phyloP scores from a whole-genome alignment of 768 basidiomycete genomes.

The Rhodosporidiobolus odoratus region DNA sequence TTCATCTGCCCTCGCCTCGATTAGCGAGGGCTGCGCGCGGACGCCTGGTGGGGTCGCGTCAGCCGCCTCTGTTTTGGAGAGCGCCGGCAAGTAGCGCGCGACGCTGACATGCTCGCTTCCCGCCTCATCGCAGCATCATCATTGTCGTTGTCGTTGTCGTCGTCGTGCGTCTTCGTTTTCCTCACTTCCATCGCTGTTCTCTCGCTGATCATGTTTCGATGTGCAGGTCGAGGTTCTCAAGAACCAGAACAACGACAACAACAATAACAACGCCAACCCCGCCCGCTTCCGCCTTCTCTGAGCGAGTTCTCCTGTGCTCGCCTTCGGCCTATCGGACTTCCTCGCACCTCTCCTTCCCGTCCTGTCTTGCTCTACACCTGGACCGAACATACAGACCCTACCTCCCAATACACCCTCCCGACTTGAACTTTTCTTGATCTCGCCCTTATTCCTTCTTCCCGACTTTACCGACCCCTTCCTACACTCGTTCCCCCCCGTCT shows the following conservation, averaged over 20 bases:
- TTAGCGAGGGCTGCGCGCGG: neutral
- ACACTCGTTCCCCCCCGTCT: neutral
- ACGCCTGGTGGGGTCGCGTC: no score
- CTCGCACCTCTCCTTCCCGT: neutral
- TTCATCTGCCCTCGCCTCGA: neutral
- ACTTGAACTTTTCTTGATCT: neutral
- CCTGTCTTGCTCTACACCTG: neutral
- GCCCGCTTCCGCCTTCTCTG: no score
- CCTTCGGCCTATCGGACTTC: no score
- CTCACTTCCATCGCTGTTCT: no score
- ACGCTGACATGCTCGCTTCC: neutral
- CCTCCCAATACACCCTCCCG: neutral
- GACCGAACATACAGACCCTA: neutral
- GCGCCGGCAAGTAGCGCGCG: no score
- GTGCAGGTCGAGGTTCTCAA: neutral
- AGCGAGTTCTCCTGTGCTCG: no score
- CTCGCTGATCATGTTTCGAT: no score
- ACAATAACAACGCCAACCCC: conserved; percentile 7
- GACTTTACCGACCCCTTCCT: neutral
- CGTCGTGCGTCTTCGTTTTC: neutral
- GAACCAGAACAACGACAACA: conserved; percentile 3
- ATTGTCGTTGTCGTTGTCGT: neutral
- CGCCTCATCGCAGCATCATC: neutral
- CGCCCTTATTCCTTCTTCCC: neutral
- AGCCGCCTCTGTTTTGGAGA: neutral